A percentile compares a stretch with the other conserved stretches of the same genome.
Conservation (phyloP, 2,329 filamentous ascomycete species). For the Curvularia verruculosa region DNA sequence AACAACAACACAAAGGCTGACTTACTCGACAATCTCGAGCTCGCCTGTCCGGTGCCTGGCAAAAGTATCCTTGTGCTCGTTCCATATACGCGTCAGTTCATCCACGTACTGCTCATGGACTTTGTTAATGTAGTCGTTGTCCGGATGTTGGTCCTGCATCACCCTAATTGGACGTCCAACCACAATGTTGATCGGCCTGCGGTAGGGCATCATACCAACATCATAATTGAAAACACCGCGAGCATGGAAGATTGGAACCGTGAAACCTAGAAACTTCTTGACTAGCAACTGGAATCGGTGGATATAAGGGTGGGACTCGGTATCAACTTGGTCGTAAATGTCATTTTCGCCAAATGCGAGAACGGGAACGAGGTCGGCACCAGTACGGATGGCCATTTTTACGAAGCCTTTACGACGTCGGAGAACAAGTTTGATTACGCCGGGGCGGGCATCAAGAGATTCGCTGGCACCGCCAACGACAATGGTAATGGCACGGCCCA, state of each 20-base stretch:
- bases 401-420: constrained; percentile 88
- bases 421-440: constrained; percentile 77
- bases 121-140: constrained; percentile 76
- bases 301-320: constrained; percentile 76
- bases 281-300: constrained; percentile 82
- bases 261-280: constrained; percentile 89
- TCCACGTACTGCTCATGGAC: constrained; percentile 79
- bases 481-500: constrained; percentile 95
- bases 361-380: constrained; percentile 93
- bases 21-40: constrained; percentile 67
- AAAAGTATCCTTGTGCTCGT: constrained; percentile 79
- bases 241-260: constrained; percentile 87
- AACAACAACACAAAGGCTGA: background rate
- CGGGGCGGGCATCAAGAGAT: constrained; percentile 84
- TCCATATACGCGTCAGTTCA: constrained; percentile 76
- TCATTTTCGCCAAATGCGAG: constrained; percentile 95
- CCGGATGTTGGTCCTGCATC: constrained; percentile 66
- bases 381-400: constrained; percentile 87
- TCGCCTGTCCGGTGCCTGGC: constrained; percentile 67
- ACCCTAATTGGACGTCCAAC: constrained; percentile 83
- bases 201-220: constrained; percentile 93
- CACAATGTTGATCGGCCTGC: constrained; percentile 84
- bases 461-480: constrained; percentile 92
- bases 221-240: constrained; percentile 97
- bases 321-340: constrained; percentile 86